phyloP scores from a whole-genome alignment of 352 stramenopile genomes.

The Phytopythium boreale region DNA sequence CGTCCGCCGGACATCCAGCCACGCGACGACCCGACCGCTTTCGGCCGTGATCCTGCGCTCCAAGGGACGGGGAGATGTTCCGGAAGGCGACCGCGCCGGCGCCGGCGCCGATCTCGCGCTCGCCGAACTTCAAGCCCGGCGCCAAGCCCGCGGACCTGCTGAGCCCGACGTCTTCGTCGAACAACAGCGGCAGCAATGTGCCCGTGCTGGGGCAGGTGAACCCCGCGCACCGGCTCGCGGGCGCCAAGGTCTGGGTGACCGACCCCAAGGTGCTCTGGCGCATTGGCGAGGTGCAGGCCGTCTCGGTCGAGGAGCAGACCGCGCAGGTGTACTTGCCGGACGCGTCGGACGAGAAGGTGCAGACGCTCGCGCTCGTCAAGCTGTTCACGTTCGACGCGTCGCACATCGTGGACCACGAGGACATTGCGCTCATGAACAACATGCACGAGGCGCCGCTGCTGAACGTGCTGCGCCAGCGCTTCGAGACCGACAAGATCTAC shows the following conservation, averaged over 20 bases:
- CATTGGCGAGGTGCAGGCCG: slow-evolving; percentile 66
- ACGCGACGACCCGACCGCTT: neutral
- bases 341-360: slow-evolving; percentile 53
- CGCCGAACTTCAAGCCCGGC: neutral
- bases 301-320: slow-evolving; percentile 41
- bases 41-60: too few relatives aligned
- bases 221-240: slow-evolving; percentile 39
- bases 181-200: neutral
- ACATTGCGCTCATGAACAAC: slow-evolving; percentile 89
- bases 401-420: slow-evolving; percentile 80
- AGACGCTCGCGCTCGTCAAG: slow-evolving; percentile 46
- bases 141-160: neutral
- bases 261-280: slow-evolving; percentile 76
- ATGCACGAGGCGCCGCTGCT: slow-evolving; percentile 87
- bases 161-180: slow-evolving; percentile 2
- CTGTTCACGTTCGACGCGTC: slow-evolving; percentile 81
- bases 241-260: slow-evolving; percentile 73
- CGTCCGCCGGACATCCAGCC: neutral
- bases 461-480: slow-evolving; percentile 74
- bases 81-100: slow-evolving; percentile 1
- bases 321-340: slow-evolving; percentile 62
- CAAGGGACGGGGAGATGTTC: neutral
- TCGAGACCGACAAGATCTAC: slow-evolving; percentile 80
- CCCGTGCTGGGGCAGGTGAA: slow-evolving; percentile 42
- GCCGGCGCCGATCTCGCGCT: neutral